These are phyloP conservation scores for Ananas comosus DNA, from an alignment of 176 grass and related monocot species.

Conservation along the genomic window DNA sequence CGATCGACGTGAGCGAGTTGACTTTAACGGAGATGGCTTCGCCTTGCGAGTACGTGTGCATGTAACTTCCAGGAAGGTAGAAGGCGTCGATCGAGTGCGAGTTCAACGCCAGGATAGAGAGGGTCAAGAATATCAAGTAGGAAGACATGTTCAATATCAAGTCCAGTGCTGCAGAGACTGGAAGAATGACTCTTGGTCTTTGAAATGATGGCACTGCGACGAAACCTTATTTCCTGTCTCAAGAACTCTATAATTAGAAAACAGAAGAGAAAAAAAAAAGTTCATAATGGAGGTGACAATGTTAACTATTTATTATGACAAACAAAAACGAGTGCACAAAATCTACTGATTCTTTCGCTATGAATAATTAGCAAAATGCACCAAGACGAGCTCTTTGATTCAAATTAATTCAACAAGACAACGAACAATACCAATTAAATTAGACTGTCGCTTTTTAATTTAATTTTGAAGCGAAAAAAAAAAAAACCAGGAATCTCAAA, in stretches of 20 bases:
- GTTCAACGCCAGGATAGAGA: slow-evolving; percentile 43
- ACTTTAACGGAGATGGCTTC: slow-evolving; percentile 56
- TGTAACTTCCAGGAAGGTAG: slow-evolving; percentile 68
- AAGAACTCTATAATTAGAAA: neutral
- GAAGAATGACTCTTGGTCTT: too few species aligned
- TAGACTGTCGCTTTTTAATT: neutral
- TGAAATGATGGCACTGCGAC: too few species aligned
- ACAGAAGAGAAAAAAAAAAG: neutral
- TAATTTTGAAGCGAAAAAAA: too few species aligned
- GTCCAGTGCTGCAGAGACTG: too few species aligned
- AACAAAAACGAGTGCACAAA: neutral
- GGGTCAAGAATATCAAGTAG: slow-evolving; percentile 27
- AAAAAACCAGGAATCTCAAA: too few species aligned
- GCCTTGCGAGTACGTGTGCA: slow-evolving; percentile 45
- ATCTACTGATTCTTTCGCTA: neutral
- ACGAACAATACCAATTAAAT: neutral
- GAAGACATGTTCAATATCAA: neutral
- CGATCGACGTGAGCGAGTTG: slow-evolving; percentile 74
- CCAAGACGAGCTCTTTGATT: neutral
- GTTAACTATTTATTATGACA: neutral
- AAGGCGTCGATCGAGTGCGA: slow-evolving; percentile 34
- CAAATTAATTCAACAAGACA: neutral
- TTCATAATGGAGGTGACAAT: neutral
- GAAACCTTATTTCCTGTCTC: neutral
- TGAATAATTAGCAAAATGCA: neutral